Base-by-base conservation (phyloP, 495 filamentous ascomycete genomes). In the Trichoderma reesei region DNA sequence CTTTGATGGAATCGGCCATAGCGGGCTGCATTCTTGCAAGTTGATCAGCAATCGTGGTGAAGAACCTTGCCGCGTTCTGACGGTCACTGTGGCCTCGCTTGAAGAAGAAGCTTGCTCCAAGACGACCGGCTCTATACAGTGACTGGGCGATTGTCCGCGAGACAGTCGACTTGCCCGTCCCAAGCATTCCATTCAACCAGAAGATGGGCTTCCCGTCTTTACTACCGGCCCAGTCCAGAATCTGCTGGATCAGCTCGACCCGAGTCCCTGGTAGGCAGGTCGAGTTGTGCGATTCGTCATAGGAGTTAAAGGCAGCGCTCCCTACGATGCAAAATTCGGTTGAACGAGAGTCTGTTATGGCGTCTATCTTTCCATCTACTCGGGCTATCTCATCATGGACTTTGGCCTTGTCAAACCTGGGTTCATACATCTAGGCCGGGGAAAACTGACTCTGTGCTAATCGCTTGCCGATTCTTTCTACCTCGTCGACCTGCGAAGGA, bases 41-140 rank as follows among this genome's bases (percentile, higher is more conserved):
- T 63, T 85, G 77, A 54, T 46, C 41, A 20, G 74, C 72, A 18
- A 85, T 71, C 6, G 77, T 81, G 7, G 80, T 67, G 56, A 85
- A 75, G 64, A 84, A 69, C 31, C 68, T 72, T 7, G 41, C 69
- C 6, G 76, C 77, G 36, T 69, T 74, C 6, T 72, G 74, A 59
- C 73, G 70, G 61, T 83, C 77, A 1, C 72, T 71, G 31, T 78
- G 75, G 18, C 78, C 76, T 65, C 73, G 75, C 46, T 78, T 80
- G 68, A 85, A 85, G 72, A 85, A 82, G 69, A 83, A 83, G 67
- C 74, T 80, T 0, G 69, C 73, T 38, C 70, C 70, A 20, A 74
- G 74, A 16, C 66, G 26, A 36, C 61, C n/a, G 8, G 61, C 39
- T 1, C 61, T 34, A 0, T 59, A 59, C 59, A 75, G 68, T 7